Base-by-base conservation (phyloP, 2,329 filamentous ascomycete species). In the Elsinoe fawcettii region DNA sequence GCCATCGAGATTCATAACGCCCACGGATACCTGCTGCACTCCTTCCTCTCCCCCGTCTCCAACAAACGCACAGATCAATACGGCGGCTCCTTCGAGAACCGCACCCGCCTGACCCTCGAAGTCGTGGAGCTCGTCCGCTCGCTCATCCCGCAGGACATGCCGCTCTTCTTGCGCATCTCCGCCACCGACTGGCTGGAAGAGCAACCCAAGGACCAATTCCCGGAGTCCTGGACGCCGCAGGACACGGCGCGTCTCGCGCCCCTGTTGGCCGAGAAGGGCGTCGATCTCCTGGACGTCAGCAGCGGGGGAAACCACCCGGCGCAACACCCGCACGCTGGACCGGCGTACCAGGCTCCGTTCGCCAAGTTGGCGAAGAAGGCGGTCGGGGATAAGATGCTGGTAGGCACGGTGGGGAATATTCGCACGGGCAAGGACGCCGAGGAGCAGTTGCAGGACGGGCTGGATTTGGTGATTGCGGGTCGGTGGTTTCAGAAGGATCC, bases 251-350 rank as follows among this genome's bases (percentile, higher is more conserved):
- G 75, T 51, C 78, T 93, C 1, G 85, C 87, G 0, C 68, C 76
- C 67, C 74, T 86, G 8, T 79, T 96, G 1, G 86, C 88, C 0
- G 80, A 79, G 0, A 75, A 79, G 11, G 91, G 91, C 27, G 80
- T 96, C 43, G 91, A 96, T 68, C 75, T 95, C 14, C 77, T 96
- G 27, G 91, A 96, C 69, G 82, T 95, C 58, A 90, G 85, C 64
- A 85, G 84, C 1, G 89, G 84, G 32, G 91, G 88, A 37, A 87
- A 88, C 67, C 80, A 83, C 67, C 70, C 75, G 34, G 69, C 71
- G 44, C 69, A 71, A 55, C 75, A 83, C 67, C 81, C 89, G 61
- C 73, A 77, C 18, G 65, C 77, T 11, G 79, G 81, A 44, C 82
- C 84, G 1, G 85, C 77, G 0, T 92, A 88, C 76, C 90, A 95